phyloP scores from a whole-genome alignment of 2,329 filamentous ascomycete genomes.

The Aspergillus ibericus region DNA sequence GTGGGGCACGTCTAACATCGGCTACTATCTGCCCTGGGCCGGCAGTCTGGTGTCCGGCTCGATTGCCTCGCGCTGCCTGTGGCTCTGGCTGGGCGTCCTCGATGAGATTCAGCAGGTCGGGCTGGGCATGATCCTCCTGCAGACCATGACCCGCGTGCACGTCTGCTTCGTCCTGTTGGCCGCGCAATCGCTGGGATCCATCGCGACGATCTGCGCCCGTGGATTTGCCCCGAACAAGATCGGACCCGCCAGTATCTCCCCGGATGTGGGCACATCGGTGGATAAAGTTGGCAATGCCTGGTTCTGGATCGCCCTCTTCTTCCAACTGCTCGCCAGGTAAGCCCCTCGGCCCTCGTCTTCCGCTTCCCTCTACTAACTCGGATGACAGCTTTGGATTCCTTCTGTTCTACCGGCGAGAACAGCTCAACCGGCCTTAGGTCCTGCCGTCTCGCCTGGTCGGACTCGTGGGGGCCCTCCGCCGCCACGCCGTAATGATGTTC shows the following conservation, averaged over 20 bases:
- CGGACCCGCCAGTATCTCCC: not conserved
- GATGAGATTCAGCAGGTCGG: constrained; percentile 5
- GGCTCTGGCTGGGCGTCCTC: constrained; percentile 5
- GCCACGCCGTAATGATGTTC: too few species aligned
- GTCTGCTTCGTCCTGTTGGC: constrained; percentile 3
- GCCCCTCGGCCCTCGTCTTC: not conserved
- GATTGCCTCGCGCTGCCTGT: not conserved
- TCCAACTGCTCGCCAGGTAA: constrained; percentile 2
- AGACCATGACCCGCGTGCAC: constrained; percentile 4
- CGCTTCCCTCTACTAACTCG: constrained; percentile 42
- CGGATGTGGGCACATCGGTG: not conserved
- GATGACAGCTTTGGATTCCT: constrained; percentile 33
- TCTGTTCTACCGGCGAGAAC: constrained; percentile 45
- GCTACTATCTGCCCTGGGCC: constrained; percentile 2
- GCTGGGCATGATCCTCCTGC: constrained; percentile 4
- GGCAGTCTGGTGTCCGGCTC: not conserved
- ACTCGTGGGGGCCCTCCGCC: too few species aligned
- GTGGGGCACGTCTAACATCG: constrained; percentile 5
- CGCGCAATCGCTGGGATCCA: constrained; percentile 1
- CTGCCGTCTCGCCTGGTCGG: too few species aligned
- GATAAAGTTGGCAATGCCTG: constrained; percentile 3
- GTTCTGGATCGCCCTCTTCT: constrained; percentile 7
- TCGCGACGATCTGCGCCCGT: constrained; percentile 2
- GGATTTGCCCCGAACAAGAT: constrained; percentile 4
- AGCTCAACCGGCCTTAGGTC: constrained; percentile 40